These are phyloP conservation scores for Fusarium pseudocircinatum DNA, from an alignment of 2,329 filamentous ascomycete species.

Conservation along the genomic window DNA sequence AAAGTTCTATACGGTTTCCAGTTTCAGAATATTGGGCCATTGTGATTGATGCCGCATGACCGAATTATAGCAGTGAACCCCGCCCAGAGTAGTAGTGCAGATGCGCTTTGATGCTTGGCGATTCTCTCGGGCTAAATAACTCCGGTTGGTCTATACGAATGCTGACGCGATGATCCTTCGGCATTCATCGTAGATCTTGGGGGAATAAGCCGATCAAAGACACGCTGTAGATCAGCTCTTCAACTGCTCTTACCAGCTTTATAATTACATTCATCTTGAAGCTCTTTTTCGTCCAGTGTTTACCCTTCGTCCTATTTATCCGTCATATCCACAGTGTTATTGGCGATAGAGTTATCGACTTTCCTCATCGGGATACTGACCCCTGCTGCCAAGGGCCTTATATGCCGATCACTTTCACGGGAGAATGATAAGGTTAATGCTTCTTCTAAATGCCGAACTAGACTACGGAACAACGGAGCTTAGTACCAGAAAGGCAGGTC, in stretches of 20 bases:
- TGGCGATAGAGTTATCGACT: constrained; percentile 20
- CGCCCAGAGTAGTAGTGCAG: constrained; percentile 11
- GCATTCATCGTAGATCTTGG: not conserved
- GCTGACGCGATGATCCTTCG: constrained; percentile 1
- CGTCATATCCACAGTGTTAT: constrained; percentile 7
- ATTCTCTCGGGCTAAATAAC: constrained; percentile 2
- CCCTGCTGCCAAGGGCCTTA: constrained; percentile 11
- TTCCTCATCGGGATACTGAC: constrained; percentile 18
- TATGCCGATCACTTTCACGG: constrained; percentile 25
- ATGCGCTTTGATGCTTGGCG: constrained; percentile 15
- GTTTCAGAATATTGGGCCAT: constrained; percentile 15
- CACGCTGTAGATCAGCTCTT: not conserved
- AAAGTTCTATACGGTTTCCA: constrained; percentile 9
- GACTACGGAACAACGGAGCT: constrained; percentile 19
- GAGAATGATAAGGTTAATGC: constrained; percentile 23
- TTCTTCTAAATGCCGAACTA: constrained; percentile 17
- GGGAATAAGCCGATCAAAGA: not conserved
- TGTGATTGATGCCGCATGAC: constrained; percentile 23
- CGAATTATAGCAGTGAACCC: constrained; percentile 11
- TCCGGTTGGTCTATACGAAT: not conserved
- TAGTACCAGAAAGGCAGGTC: constrained; percentile 21
- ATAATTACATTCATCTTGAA: not conserved
- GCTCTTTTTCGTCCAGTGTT: not conserved
- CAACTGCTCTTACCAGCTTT: accelerated
- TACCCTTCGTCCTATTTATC: not conserved